Conservation (phyloP, 108 stramenopile genomes). For the Skeletonema grethae region DNA sequence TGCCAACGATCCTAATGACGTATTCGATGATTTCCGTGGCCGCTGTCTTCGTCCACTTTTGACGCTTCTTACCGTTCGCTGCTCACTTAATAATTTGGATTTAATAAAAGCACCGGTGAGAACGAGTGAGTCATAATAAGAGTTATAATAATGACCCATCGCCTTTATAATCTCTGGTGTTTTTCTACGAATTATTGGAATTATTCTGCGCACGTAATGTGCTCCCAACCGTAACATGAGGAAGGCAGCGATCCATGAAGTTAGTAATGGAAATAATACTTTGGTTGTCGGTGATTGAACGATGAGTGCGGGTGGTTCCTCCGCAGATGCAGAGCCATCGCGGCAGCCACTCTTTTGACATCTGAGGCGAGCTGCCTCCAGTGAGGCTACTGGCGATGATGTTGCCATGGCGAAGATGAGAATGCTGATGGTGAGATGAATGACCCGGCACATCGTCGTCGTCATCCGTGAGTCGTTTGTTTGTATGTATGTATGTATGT, state of each 20-base stretch:
- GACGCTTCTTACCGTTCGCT: neutral
- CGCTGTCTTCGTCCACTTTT: neutral
- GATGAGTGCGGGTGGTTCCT: neutral
- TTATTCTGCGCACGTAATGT: neutral
- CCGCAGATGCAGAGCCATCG: neutral
- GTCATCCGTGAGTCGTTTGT: no score
- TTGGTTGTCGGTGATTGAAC: neutral
- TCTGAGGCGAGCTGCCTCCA: neutral
- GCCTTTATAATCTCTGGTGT: neutral
- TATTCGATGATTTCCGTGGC: neutral
- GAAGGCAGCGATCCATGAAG: neutral
- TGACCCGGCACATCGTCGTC: no score
- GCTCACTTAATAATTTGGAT: no score
- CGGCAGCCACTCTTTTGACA: slow-evolving; percentile 1
- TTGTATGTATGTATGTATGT: no score
- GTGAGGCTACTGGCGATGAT: neutral
- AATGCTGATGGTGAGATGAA: no score
- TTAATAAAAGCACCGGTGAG: neutral
- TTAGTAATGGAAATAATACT: neutral
- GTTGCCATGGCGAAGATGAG: neutral
- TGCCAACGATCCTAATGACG: neutral
- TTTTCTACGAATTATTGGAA: neutral
- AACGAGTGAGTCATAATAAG: neutral
- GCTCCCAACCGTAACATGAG: neutral
- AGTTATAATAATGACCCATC: neutral